Evolutionary conservation across 129 eudicot species (phyloP).

Genomic region (Ambrosia artemisiifolia): DNA sequence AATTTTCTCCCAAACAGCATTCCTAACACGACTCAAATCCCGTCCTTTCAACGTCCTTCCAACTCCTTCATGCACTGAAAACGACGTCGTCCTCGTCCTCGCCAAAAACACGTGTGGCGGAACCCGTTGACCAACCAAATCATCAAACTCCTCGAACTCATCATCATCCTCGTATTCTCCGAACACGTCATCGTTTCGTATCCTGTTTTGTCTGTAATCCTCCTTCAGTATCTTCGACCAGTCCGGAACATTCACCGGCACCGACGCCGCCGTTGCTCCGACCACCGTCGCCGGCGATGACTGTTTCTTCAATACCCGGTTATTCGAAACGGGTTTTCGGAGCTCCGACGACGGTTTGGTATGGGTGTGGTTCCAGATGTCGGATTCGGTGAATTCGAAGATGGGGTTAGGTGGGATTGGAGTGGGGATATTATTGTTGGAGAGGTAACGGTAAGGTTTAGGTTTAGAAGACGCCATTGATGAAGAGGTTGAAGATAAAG

Average conservation of each 20-base stretch:
- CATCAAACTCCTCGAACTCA: constrained; percentile 20
- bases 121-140: constrained; percentile 18
- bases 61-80: constrained; percentile 83
- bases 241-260: constrained; percentile 78
- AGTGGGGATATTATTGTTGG: constrained; percentile 11
- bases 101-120: constrained; percentile 41
- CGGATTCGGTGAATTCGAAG: constrained; percentile 76
- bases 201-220: constrained; percentile 42
- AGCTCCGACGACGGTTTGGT: constrained; percentile 50
- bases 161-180: background rate
- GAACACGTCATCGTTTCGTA: constrained; percentile 7
- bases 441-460: constrained; percentile 50
- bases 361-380: constrained; percentile 53
- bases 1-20: constrained; percentile 88
- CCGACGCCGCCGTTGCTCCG: constrained; percentile 46
- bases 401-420: constrained; percentile 28
- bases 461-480: constrained; percentile 62
- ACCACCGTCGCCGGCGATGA: constrained; percentile 18
- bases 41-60: constrained; percentile 85
- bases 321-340: constrained; percentile 9
- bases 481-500: too few species aligned
- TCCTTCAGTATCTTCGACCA: constrained; percentile 72
- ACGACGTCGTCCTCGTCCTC: constrained; percentile 27
- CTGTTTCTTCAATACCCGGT: constrained; percentile 38
- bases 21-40: constrained; percentile 78